Evolutionary conservation across 345 rosid species (phyloP).

Genomic region (Toxicodendron radicans): DNA sequence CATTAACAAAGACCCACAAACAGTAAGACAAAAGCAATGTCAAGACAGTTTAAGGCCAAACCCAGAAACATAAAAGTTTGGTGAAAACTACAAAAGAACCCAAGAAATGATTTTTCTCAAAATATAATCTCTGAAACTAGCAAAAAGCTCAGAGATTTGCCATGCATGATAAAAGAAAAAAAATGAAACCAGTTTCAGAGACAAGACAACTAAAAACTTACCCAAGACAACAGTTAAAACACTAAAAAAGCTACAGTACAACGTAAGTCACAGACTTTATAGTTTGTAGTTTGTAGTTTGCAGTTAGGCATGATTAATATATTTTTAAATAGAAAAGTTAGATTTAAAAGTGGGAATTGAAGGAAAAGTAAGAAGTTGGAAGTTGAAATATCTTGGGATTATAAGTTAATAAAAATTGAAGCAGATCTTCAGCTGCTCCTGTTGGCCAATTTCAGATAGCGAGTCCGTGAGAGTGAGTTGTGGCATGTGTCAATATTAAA

Average conservation of each 20-base stretch:
- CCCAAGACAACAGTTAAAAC: conserved; percentile 1
- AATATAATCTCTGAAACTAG: conserved; percentile 21
- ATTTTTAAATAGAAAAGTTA: background rate
- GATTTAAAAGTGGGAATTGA: background rate
- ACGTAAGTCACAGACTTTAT: background rate
- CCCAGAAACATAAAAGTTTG: conserved; percentile 25
- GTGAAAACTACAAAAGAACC: conserved; percentile 16
- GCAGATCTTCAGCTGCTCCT: conserved; percentile 13
- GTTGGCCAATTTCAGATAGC: conserved; percentile 19
- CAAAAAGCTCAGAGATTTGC: conserved; percentile 12
- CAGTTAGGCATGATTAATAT: conserved; percentile 5
- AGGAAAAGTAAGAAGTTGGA: background rate
- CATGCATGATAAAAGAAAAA: conserved; percentile 12
- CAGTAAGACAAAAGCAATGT: conserved; percentile 39
- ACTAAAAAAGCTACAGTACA: background rate
- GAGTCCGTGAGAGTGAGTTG: conserved; percentile 7
- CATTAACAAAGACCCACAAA: conserved; percentile 33
- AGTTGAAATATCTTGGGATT: conserved; percentile 3
- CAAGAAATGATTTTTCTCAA: conserved; percentile 1
- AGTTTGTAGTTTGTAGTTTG: background rate
- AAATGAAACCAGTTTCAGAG: conserved; percentile 9
- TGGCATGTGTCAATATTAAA: conserved; percentile 10
- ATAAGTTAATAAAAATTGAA: background rate
- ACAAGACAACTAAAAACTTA: conserved; percentile 9
- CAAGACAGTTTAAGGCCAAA: conserved; percentile 8